Percentiles rank a stretch among this genome's conserved stretches.
Conservation (phyloP, 2,329 filamentous ascomycete species). For the Rachicladosporium sp. region DNA sequence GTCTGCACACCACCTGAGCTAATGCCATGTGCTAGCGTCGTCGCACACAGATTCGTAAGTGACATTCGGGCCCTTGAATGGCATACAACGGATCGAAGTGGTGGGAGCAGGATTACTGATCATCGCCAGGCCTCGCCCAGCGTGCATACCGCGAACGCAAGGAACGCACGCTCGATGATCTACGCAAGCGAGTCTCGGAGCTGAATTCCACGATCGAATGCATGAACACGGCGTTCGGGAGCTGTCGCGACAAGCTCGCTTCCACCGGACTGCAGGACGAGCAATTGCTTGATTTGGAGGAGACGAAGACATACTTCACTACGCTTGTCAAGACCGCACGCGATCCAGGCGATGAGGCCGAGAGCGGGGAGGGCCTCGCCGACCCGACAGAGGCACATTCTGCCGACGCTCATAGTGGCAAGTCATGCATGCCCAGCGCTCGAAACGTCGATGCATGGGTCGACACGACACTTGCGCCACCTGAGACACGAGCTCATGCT, state of each 20-base stretch:
- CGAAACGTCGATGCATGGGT: conserved; percentile 18
- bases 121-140: conserved; percentile 47
- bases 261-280: conserved; percentile 9
- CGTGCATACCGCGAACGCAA: conserved; percentile 76
- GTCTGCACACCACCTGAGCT: conserved; percentile 2
- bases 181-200: conserved; percentile 57
- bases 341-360: conserved; percentile 10
- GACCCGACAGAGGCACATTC: background rate
- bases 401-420: background rate
- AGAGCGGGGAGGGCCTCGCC: background rate
- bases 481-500: background rate
- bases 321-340: conserved; percentile 11
- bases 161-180: conserved; percentile 62
- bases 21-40: conserved; percentile 45
- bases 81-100: too few species aligned
- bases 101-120: too few species aligned
- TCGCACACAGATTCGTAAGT: conserved; percentile 65
- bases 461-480: conserved; percentile 5
- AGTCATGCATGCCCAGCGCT: background rate
- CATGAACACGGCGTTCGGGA: conserved; percentile 60
- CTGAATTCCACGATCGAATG: conserved; percentile 59
- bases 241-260: conserved; percentile 16
- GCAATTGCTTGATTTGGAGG: conserved; percentile 13
- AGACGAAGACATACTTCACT: conserved; percentile 6
- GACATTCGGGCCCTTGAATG: too few species aligned